Evolutionary conservation across 2,329 filamentous ascomycete species (phyloP), one percentile per base, ranked within the genome.

Genomic region (Diaporthe vexans): DNA sequence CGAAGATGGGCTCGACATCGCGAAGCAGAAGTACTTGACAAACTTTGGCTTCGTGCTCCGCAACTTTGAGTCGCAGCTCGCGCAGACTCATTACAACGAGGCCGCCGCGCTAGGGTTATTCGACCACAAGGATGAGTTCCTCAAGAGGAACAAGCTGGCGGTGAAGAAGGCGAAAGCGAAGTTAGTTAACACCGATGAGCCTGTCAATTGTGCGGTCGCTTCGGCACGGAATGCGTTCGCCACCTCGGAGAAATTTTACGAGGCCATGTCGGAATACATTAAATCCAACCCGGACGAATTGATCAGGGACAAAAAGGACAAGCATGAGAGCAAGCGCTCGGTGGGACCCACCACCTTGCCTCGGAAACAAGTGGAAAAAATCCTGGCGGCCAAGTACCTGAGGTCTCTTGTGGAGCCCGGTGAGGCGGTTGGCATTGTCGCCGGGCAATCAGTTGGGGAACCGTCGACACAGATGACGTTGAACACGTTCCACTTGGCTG

Each of bases 401-500:
- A 93, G 93, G 78, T 98, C 95, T 2, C 89, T 98, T 11, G 94
- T 98, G 33, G 96, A 99, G 79, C 95, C 97, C 37, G 97, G 97
- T 59, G 97, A 99, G 85, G 96, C 97, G 35, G 95, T 99, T 35
- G 97, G 97, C 78, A 97, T 99, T 76, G 94, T 99, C 74, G 97
- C 97, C 68, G 95, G 95, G 13, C 97, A 99, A 84, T 98, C 96
- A 43, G 92, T 99, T 56, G 97, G 97, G 81, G 97, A 99, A 82
- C 97, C 97, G 11, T 98, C 95, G 3, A 99, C 97, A 15, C 97
- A 99, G 83, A 99, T 99, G 97, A 99, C 97, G 10, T 87, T 99
- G 72, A 99, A 99, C 85, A 99, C 97, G 37, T 99, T 99, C 91
- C 97, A 99, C 90, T 94, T 99, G 90, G 97, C 97, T 83, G 97